Evolutionary conservation across 805 yeast species (phyloP).

Genomic region (Cyberlindnera petersonii): DNA sequence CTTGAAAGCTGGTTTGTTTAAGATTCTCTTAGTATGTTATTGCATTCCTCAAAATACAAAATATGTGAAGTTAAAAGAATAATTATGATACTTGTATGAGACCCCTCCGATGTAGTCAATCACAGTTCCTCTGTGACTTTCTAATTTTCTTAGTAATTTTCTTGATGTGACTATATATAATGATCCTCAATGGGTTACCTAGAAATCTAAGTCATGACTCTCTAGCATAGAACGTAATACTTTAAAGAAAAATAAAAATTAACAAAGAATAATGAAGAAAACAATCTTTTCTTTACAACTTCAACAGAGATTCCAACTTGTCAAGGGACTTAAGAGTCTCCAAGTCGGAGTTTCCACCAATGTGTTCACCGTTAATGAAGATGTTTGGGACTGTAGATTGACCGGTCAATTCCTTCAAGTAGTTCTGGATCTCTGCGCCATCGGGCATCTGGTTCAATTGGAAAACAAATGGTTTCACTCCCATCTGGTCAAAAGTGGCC

Average conservation of each 20-base stretch:
- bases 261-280: neutral
- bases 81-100: too few relatives aligned
- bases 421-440: conserved; percentile 79
- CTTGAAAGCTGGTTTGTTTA: neutral
- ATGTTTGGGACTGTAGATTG: conserved; percentile 94
- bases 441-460: conserved; percentile 52
- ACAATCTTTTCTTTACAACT: conserved; percentile 16
- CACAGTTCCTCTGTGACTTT: too few relatives aligned
- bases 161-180: too few relatives aligned
- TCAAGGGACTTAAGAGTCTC: conserved; percentile 66
- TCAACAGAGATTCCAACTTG: conserved; percentile 44
- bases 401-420: conserved; percentile 72
- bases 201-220: too few relatives aligned
- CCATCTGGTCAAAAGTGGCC: conserved; percentile 34
- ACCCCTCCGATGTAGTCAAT: too few relatives aligned
- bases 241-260: neutral
- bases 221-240: too few relatives aligned
- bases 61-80: too few relatives aligned
- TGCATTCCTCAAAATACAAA: too few relatives aligned
- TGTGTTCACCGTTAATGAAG: conserved; percentile 85
- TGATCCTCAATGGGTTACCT: too few relatives aligned
- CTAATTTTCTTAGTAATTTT: too few relatives aligned
- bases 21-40: too few relatives aligned
- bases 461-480: conserved; percentile 44
- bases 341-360: conserved; percentile 92